These are phyloP conservation scores for Penicillium rolfsii DNA, from an alignment of 2,329 filamentous ascomycete species.

Conservation along the genomic window DNA sequence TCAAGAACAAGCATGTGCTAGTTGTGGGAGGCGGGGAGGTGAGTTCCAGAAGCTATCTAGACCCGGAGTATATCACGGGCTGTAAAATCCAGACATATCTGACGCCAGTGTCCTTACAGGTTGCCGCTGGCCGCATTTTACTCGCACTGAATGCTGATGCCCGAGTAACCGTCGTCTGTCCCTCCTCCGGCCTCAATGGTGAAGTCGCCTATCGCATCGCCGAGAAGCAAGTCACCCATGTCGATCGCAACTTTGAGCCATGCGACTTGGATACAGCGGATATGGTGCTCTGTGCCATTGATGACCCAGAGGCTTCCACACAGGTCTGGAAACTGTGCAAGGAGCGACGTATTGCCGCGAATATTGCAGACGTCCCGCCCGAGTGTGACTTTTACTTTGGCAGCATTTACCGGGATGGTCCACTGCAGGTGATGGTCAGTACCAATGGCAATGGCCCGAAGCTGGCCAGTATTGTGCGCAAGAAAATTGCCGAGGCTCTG, in stretches of 20 bases:
- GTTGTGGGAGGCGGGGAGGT: conserved; percentile 96
- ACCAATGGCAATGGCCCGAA: conserved; percentile 96
- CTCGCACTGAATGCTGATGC: conserved; percentile 95
- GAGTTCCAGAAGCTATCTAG: conserved; percentile 36
- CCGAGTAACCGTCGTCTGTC: conserved; percentile 82
- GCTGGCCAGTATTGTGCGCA: conserved; percentile 81
- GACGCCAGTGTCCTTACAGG: conserved; percentile 57
- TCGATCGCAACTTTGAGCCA: conserved; percentile 82
- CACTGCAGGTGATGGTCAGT: conserved; percentile 96
- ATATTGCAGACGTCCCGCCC: conserved; percentile 93
- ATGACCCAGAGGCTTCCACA: conserved; percentile 88
- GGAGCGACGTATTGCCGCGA: conserved; percentile 78
- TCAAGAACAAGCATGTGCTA: conserved; percentile 84
- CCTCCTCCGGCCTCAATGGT: conserved; percentile 76
- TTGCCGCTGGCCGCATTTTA: conserved; percentile 90
- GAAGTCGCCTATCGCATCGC: conserved; percentile 84
- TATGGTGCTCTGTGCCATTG: conserved; percentile 92
- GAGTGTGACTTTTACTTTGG: conserved; percentile 99
- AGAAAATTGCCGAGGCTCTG: conserved; percentile 75
- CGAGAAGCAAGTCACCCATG: conserved; percentile 73
- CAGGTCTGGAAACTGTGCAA: conserved; percentile 94
- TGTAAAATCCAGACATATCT: background rate
- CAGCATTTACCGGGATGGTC: conserved; percentile 90
- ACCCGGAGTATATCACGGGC: conserved; percentile 28
- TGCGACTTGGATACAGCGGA: conserved; percentile 78